Conservation (phyloP, 495 filamentous ascomycete genomes). For the Aeminium ludgeri region DNA sequence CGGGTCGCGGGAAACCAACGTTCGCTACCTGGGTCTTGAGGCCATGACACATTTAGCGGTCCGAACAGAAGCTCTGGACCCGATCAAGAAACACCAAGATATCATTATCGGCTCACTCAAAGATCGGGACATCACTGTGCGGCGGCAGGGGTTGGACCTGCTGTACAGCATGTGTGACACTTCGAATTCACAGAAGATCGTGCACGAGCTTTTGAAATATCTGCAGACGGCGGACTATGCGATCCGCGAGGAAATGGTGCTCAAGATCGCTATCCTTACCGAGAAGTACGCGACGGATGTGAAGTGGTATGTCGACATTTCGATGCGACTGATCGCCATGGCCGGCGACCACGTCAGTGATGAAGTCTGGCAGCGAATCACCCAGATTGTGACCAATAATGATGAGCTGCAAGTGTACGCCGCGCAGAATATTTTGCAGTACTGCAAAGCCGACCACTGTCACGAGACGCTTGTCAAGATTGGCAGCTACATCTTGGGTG, state of each 20-base stretch:
- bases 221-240: conserved; percentile 85
- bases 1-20: conserved; percentile 90
- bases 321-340: conserved; percentile 82
- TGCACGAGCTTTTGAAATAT: conserved; percentile 84
- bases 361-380: conserved; percentile 98
- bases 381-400: conserved; percentile 98
- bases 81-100: conserved; percentile 94
- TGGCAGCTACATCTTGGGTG: conserved; percentile 84
- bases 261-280: conserved; percentile 95
- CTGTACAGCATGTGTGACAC: conserved; percentile 99
- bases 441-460: conserved; percentile 78
- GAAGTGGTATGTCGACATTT: conserved; percentile 99
- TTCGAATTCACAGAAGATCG: conserved; percentile 78
- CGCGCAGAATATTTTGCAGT: conserved; percentile 75
- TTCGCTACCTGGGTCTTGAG: conserved; percentile 89
- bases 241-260: conserved; percentile 91
- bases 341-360: conserved; percentile 98
- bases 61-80: conserved; percentile 82
- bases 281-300: conserved; percentile 98
- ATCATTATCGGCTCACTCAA: conserved; percentile 88
- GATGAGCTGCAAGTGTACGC: conserved; percentile 96
- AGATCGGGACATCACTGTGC: conserved; percentile 92
- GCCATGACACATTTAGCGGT: conserved; percentile 98
- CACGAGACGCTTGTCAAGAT: conserved; percentile 97
- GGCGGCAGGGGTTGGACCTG: conserved; percentile 86